Conservation (phyloP, 495 filamentous ascomycete species). For the Stereocaulon alpinum region DNA sequence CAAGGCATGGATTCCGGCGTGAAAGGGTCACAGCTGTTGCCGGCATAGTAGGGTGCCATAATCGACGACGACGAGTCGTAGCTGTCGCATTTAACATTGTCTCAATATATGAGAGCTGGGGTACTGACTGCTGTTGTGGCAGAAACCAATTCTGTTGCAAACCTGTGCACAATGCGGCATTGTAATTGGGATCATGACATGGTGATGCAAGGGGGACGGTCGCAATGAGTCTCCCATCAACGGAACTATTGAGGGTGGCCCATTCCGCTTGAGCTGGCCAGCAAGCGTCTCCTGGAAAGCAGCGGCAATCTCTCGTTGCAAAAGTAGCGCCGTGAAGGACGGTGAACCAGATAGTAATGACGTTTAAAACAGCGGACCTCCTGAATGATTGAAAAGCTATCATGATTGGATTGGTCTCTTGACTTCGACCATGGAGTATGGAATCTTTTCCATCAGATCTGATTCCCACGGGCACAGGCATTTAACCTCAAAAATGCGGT, state of each 20-base stretch:
- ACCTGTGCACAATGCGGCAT: conserved; percentile 25
- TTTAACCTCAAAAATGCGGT: no score
- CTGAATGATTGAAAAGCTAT: no score
- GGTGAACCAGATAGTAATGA: no score
- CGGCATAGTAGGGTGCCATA: conserved; percentile 35
- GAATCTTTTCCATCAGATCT: no score
- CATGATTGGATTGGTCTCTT: no score
- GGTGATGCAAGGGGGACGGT: conserved; percentile 35
- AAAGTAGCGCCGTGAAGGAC: background rate
- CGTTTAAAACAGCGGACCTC: no score
- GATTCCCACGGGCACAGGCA: no score
- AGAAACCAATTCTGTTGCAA: conserved; percentile 26
- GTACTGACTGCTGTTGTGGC: conserved; percentile 29
- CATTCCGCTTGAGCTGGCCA: conserved; percentile 38
- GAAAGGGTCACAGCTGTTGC: conserved; percentile 48
- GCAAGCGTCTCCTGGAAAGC: conserved; percentile 31
- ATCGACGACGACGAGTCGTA: conserved; percentile 28
- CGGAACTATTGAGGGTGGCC: conserved; percentile 33
- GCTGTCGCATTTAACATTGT: conserved; percentile 20
- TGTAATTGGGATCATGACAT: conserved; percentile 37
- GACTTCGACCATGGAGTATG: no score
- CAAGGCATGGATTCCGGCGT: conserved; percentile 40
- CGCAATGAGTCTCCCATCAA: conserved; percentile 36
- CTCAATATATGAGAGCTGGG: conserved; percentile 8
- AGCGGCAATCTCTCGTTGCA: conserved; percentile 13